Percentiles rank a stretch among this genome's conserved stretches.
phyloP scores from a whole-genome alignment of 257 asterid genomes.

The Solanum sitiens region DNA sequence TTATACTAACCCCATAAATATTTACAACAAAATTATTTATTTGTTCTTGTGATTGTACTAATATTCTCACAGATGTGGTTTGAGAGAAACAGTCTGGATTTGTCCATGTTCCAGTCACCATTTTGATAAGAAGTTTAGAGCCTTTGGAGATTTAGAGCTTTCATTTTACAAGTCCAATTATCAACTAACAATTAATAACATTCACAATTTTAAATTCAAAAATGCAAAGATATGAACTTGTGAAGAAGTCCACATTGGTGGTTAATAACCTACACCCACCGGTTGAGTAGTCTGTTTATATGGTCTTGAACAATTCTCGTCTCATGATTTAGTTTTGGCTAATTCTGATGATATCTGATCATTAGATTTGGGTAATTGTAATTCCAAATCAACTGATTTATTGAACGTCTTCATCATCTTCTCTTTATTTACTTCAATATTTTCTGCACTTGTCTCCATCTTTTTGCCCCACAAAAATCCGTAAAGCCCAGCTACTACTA shows the following conservation, averaged over 20 bases:
- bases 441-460: not conserved
- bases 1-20: too few species aligned
- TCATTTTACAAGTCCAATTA: not conserved
- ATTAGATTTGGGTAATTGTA: not conserved
- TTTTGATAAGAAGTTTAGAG: not conserved
- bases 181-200: not conserved
- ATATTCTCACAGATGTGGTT: not conserved
- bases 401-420: not conserved
- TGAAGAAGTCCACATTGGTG: not conserved
- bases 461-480: conserved; percentile 78
- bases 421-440: not conserved
- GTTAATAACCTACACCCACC: too few species aligned
- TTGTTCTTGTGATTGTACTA: not conserved
- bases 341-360: not conserved
- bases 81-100: not conserved
- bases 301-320: not conserved
- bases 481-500: conserved; percentile 60
- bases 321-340: not conserved
- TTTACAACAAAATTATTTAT: too few species aligned
- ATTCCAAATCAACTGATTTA: not conserved
- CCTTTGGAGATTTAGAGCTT: not conserved
- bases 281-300: not conserved
- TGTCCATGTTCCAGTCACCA: not conserved
- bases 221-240: not conserved
- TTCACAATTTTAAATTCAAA: not conserved